These are phyloP conservation scores for Trichocladium antarcticum DNA, from an alignment of 495 filamentous ascomycete genomes.

Conservation along the genomic window DNA sequence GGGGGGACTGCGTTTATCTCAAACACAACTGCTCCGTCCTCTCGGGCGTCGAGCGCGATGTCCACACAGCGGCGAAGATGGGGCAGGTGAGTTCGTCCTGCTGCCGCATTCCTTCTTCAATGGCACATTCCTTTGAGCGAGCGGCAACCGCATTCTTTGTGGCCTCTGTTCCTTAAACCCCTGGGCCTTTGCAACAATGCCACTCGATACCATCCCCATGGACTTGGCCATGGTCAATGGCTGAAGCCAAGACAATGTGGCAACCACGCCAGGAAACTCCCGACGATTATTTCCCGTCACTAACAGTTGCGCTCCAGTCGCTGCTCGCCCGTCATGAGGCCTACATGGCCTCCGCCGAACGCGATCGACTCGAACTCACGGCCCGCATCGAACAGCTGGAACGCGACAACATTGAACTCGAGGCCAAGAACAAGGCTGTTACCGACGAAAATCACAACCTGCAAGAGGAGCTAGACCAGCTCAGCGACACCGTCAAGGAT, in stretches of 20 bases:
- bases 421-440: conserved; percentile 58
- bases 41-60: conserved; percentile 72
- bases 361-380: conserved; percentile 59
- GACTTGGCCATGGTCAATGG: conserved; percentile 2
- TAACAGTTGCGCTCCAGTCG: conserved; percentile 59
- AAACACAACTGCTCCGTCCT: conserved; percentile 68
- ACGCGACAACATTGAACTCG: conserved; percentile 60
- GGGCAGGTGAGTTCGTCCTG: conserved; percentile 60
- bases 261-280: conserved; percentile 2
- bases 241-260: not conserved
- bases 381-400: conserved; percentile 65
- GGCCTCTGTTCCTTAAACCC: not conserved
- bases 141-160: conserved; percentile 4
- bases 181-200: not conserved
- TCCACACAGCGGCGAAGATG: conserved; percentile 69
- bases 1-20: conserved; percentile 64
- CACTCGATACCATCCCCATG: not conserved
- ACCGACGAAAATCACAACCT: conserved; percentile 71
- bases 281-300: conserved; percentile 15
- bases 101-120: conserved; percentile 15
- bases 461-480: conserved; percentile 65
- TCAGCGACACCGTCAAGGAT: conserved; percentile 62
- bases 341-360: conserved; percentile 82
- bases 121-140: conserved; percentile 4
- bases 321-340: conserved; percentile 83